Percentiles rank a stretch among this genome's conserved stretches.
phyloP scores from a whole-genome alignment of 495 filamentous ascomycete genomes.

The Melanomma pulvis-pyrius region DNA sequence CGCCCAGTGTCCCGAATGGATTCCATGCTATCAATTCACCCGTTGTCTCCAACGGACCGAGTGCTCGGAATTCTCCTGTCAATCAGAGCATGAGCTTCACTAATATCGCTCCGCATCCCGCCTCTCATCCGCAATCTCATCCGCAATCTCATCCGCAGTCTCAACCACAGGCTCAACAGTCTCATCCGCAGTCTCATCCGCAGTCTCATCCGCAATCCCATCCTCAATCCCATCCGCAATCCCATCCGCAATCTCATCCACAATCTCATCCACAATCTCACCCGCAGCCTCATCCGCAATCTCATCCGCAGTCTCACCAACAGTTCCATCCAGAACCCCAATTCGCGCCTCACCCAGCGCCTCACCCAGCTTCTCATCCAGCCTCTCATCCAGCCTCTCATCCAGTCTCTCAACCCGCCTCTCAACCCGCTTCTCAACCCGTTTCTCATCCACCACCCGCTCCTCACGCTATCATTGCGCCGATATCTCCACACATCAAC shows the following conservation, averaged over 20 bases:
- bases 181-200: not conserved
- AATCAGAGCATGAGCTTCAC: not conserved
- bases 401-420: not conserved
- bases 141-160: not conserved
- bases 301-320: too few relatives aligned
- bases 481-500: not conserved
- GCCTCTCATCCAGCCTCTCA: too few relatives aligned
- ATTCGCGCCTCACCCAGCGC: too few relatives aligned
- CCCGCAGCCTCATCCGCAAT: too few relatives aligned
- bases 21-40: slow-evolving; percentile 12
- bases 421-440: not conserved
- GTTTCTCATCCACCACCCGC: not conserved
- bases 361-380: too few relatives aligned
- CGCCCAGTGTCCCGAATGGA: not conserved
- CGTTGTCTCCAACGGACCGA: not conserved
- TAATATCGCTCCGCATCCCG: not conserved
- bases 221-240: not conserved
- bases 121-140: not conserved
- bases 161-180: not conserved
- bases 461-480: not conserved
- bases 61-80: slow-evolving; percentile 3
- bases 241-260: not conserved
- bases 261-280: too few relatives aligned
- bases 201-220: not conserved
- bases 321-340: too few relatives aligned